Evolutionary conservation across 23 red algal genomes (phyloP), one percentile per base, ranked within the genome.

Genomic region (Gracilariopsis chorda): DNA sequence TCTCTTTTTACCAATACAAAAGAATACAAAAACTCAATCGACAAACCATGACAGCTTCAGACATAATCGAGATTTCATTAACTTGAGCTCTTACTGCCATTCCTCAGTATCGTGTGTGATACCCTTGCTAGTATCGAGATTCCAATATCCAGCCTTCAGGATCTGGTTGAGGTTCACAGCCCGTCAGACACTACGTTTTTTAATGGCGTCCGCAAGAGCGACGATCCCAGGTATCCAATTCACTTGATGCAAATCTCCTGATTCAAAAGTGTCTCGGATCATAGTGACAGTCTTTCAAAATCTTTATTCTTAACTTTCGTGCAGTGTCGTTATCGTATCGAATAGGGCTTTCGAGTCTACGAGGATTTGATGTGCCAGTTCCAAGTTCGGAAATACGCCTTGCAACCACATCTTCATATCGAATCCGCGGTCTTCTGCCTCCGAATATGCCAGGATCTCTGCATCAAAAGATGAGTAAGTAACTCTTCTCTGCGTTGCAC

Each of bases 311-410:
- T 53, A 19, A 21, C 46, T 29, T 32, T 80, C 46, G 37, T 80
- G 75, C 25, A 55, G 9, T 28, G 75, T 80, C 21, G 41, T 80
- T 21, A 80, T 42, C 34, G 75, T 52, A 4, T 80, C 75, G 25
- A 29, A 80, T 53, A 80, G 55, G 19, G 75, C 17, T 49, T 80
- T 80, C 7, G 37, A 51, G 43, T 80, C 75, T 8, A 80, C 41
- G 37, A 42, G 9, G 25, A 80, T 27, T 35, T 80, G 28, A 4
- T 80, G 75, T 53, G 48, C 55, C 42, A 80, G 24, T 3, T 24
- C 4, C 8, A 10, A 32, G 21, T 29, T 42, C 27, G 23, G 36
- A 80, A 80, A 80, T 47, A 80, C 43, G 23, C 28, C 36, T 28
- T 80, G 48, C 37, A 80, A 24, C 7, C 28, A 10, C 7, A 57